phyloP scores from a whole-genome alignment of 768 basidiomycete species.

The Russula emetica region DNA sequence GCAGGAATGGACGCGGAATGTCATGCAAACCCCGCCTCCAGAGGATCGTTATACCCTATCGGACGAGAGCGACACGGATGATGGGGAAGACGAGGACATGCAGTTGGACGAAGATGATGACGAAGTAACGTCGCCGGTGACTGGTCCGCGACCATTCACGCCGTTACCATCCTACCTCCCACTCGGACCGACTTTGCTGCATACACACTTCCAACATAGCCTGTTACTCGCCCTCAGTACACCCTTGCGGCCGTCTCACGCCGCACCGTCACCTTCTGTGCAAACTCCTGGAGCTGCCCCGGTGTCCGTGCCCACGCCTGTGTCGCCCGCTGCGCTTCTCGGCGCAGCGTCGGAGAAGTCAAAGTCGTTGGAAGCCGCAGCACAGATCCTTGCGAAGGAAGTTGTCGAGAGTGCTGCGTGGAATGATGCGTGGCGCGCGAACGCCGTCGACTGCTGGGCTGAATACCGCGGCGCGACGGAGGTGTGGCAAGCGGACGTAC shows the following conservation, averaged over 20 bases:
- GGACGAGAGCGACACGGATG: conserved; percentile 39
- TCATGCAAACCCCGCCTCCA: conserved; percentile 29
- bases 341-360: conserved; percentile 62
- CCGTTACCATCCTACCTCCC: conserved; percentile 71
- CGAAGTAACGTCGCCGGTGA: conserved; percentile 27
- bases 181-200: conserved; percentile 60
- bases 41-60: conserved; percentile 35
- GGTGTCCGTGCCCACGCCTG: conserved; percentile 73
- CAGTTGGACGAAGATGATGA: conserved; percentile 34
- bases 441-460: conserved; percentile 27
- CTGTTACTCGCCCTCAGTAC: conserved; percentile 58
- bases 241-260: conserved; percentile 56
- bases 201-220: conserved; percentile 62
- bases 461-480: conserved; percentile 33
- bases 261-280: conserved; percentile 45
- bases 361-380: conserved; percentile 64
- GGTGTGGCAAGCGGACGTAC: conserved; percentile 59
- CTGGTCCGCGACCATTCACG: conserved; percentile 56
- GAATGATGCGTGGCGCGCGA: conserved; percentile 60
- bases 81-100: conserved; percentile 40
- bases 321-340: conserved; percentile 71
- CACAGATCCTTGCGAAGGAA: conserved; percentile 58
- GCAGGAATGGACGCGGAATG: conserved; percentile 45
- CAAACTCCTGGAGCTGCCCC: conserved; percentile 37
- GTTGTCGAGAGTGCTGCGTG: conserved; percentile 70